A percentile compares a stretch with the other conserved stretches of the same genome.
phyloP scores from a whole-genome alignment of 371 early-diverging fungal genomes.

The Smittium culicis region DNA sequence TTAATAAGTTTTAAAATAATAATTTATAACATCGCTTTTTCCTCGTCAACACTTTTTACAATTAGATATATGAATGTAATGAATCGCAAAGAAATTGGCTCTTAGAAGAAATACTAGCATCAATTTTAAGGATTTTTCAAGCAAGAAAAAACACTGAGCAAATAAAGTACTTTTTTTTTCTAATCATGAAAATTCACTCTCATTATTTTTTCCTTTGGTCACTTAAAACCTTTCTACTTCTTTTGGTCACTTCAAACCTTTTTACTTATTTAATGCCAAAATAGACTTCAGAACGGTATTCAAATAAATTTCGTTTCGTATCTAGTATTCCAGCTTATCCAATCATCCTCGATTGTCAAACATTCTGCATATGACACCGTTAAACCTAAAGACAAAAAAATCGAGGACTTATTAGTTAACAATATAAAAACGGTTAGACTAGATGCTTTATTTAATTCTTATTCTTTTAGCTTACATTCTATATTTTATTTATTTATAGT shows the following conservation, averaged over 20 bases:
- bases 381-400: neutral
- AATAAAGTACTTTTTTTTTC: neutral
- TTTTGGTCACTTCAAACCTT: neutral
- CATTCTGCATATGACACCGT: neutral
- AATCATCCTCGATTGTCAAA: constrained; percentile 3
- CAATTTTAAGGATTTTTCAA: constrained; percentile 36
- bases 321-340: neutral
- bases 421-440: neutral
- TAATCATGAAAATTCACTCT: too few relatives aligned
- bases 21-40: neutral
- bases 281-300: constrained; percentile 34
- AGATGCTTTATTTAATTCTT: neutral
- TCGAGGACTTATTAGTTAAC: neutral
- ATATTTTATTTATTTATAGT: neutral
- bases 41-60: neutral
- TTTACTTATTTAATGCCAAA: neutral
- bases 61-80: constrained; percentile 42
- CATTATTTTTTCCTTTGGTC: neutral
- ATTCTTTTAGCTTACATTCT: neutral
- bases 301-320: constrained; percentile 19
- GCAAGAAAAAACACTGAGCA: constrained; percentile 22
- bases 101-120: constrained; percentile 65
- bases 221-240: neutral
- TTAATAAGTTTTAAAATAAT: neutral
- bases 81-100: constrained; percentile 59